Conservation (phyloP, 1,284 basidiomycete genomes). For the Austroboletus niveus region DNA sequence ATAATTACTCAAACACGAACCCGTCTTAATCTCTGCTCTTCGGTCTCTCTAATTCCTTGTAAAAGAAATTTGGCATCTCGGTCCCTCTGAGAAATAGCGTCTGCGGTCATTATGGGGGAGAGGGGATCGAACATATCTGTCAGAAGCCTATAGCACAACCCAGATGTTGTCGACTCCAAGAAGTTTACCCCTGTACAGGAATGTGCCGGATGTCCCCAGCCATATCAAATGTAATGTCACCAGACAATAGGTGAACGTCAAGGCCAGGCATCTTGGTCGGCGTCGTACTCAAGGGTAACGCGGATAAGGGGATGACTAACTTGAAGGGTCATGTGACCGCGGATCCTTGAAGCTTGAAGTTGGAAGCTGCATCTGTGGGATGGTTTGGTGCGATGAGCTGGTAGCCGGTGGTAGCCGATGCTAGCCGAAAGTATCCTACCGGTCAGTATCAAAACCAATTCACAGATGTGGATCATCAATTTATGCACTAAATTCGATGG, state of each 20-base stretch:
- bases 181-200: conserved; percentile 31
- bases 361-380: conserved; percentile 27
- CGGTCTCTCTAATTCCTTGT: conserved; percentile 48
- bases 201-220: conserved; percentile 57
- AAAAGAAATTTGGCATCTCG: conserved; percentile 50
- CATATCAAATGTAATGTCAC: conserved; percentile 75
- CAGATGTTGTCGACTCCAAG: conserved; percentile 73
- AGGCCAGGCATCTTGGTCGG: conserved; percentile 72
- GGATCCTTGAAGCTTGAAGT: conserved; percentile 50
- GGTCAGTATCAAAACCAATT: no score
- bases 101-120: conserved; percentile 15
- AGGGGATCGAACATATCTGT: conserved; percentile 49
- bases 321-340: conserved; percentile 56
- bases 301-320: conserved; percentile 63
- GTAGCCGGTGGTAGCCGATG: no score
- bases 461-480: conserved; percentile 15
- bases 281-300: conserved; percentile 62
- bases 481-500: conserved; percentile 2
- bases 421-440: no score
- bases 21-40: conserved; percentile 47
- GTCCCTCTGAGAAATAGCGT: conserved; percentile 30
- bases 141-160: conserved; percentile 54
- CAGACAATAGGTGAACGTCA: conserved; percentile 63
- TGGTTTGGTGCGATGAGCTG: no score
- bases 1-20: conserved; percentile 35